Conservation (phyloP, 352 stramenopile genomes). For the Peronosclerospora sorghi region DNA sequence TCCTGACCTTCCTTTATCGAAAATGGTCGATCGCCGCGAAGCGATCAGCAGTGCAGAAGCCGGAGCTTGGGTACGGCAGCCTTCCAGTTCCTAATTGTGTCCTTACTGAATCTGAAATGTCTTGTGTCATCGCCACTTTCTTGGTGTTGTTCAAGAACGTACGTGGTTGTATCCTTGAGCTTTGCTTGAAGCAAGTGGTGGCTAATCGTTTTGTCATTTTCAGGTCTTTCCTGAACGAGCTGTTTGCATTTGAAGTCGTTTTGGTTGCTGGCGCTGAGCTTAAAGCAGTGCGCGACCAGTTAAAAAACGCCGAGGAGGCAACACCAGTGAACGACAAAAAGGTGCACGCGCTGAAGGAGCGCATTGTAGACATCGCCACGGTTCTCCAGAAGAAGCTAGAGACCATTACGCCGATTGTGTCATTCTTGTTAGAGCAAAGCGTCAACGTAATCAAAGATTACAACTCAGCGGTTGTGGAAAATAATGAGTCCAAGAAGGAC, state of each 20-base stretch:
- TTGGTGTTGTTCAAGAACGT: constrained; percentile 20
- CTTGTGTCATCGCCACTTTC: not conserved
- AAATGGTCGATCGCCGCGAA: constrained; percentile 28
- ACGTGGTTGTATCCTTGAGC: constrained; percentile 6
- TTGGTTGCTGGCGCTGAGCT: constrained; percentile 48
- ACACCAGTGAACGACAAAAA: constrained; percentile 31
- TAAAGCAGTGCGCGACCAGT: constrained; percentile 46
- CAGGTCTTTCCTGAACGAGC: constrained; percentile 49
- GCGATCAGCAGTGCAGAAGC: constrained; percentile 11
- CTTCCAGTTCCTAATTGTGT: too few species aligned
- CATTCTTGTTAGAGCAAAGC: constrained; percentile 48
- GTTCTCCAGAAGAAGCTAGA: constrained; percentile 50
- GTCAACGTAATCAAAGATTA: constrained; percentile 32
- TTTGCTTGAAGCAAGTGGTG: not conserved
- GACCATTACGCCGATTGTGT: constrained; percentile 41
- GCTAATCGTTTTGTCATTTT: not conserved
- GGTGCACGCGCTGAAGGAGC: constrained; percentile 36
- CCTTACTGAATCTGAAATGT: not conserved
- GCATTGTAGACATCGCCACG: constrained; percentile 38
- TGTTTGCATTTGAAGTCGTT: constrained; percentile 58
- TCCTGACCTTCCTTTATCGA: constrained; percentile 34
- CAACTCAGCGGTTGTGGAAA: constrained; percentile 1
- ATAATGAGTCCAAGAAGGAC: constrained; percentile 32
- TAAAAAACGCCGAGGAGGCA: constrained; percentile 29
- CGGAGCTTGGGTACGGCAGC: constrained; percentile 28